Conservation (phyloP, 192 early-diverging fungal species). For the Mortierella antarctica region DNA sequence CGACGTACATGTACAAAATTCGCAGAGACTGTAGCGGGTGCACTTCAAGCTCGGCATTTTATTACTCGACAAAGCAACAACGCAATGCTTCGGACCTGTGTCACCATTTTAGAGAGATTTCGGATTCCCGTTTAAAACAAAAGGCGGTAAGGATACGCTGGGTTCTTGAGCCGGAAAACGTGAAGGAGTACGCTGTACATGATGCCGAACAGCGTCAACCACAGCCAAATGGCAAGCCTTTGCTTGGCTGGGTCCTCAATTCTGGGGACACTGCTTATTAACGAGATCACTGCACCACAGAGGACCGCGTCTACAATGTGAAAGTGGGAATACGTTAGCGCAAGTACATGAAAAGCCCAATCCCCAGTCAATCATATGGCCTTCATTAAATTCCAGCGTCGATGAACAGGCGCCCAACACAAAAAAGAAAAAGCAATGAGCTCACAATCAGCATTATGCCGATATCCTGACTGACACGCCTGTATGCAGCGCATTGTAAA, state of each 20-base stretch:
- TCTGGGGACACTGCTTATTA: slow-evolving; percentile 64
- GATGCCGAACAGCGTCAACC: slow-evolving; percentile 72
- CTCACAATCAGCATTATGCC: too few species aligned
- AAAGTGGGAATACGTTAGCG: background rate
- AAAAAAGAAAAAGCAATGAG: background rate
- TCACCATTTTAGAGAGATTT: background rate
- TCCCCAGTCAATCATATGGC: too few species aligned
- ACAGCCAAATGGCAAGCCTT: slow-evolving; percentile 66
- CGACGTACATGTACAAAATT: too few species aligned
- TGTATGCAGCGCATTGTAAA: too few species aligned
- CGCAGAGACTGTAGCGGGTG: too few species aligned
- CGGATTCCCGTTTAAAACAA: slow-evolving; percentile 41
- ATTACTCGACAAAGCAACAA: background rate
- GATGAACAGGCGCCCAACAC: background rate
- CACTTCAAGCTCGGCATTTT: too few species aligned
- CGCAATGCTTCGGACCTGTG: background rate
- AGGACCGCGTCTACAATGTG: slow-evolving; percentile 66
- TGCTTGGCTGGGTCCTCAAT: slow-evolving; percentile 66
- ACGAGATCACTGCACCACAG: slow-evolving; percentile 62
- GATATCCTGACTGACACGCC: too few species aligned
- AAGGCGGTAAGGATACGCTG: slow-evolving; percentile 74
- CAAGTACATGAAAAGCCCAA: too few species aligned
- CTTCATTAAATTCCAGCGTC: too few species aligned
- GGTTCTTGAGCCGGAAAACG: slow-evolving; percentile 78
- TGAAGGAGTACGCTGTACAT: slow-evolving; percentile 70